Percentiles rank a stretch among this genome's conserved stretches.
Conservation (phyloP, 208 protist species). For the Leishmania major region DNA sequence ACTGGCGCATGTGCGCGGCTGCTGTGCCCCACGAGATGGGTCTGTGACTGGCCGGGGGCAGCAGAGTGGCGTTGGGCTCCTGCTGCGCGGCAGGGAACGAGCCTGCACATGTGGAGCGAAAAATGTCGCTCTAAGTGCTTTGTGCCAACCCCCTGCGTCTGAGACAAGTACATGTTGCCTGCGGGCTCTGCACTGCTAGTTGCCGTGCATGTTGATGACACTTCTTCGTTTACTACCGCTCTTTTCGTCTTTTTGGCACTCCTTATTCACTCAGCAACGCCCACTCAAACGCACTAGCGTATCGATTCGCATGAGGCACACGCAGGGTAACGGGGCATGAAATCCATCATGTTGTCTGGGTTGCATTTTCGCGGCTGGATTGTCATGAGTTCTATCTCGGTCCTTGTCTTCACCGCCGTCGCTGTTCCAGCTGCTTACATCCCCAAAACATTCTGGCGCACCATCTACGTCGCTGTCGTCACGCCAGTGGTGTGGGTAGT, state of each 20-base stretch:
- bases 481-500: constrained; percentile 46
- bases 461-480: constrained; percentile 59
- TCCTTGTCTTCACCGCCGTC: constrained; percentile 50
- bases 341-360: not conserved
- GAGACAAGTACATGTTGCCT: not conserved
- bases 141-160: not conserved
- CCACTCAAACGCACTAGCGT: constrained; percentile 3
- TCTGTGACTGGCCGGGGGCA: not conserved
- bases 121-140: not conserved
- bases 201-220: not conserved
- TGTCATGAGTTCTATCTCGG: constrained; percentile 51
- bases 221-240: not conserved
- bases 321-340: not conserved
- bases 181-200: not conserved
- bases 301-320: not conserved
- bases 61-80: not conserved
- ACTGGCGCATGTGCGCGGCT: not conserved
- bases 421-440: constrained; percentile 64
- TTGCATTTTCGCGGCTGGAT: constrained; percentile 58
- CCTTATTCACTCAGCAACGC: not conserved
- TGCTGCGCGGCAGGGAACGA: not conserved
- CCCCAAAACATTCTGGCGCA: constrained; percentile 23
- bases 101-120: not conserved
- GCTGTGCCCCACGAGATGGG: not conserved
- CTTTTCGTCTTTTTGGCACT: not conserved